These are phyloP conservation scores for Passiflora organensis DNA, from an alignment of 345 rosid species.

Conservation along the genomic window DNA sequence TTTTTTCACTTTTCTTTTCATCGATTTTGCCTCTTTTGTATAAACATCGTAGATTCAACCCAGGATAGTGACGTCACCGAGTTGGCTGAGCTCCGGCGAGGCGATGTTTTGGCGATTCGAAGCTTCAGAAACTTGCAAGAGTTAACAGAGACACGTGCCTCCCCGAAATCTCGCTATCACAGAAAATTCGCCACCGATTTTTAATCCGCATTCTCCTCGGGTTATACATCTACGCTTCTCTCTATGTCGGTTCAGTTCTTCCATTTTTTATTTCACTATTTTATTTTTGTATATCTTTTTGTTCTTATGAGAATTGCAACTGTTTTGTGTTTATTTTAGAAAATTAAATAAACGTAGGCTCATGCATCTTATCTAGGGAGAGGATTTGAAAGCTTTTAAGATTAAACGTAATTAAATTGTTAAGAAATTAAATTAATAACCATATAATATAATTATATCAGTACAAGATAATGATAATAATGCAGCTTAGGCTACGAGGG, in stretches of 20 bases:
- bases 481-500: too few relatives aligned
- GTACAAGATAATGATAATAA: too few relatives aligned
- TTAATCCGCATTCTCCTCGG: background rate
- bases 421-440: too few relatives aligned
- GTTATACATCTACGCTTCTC: too few relatives aligned
- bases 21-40: background rate
- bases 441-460: too few relatives aligned
- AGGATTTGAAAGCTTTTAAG: too few relatives aligned
- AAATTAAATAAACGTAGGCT: background rate
- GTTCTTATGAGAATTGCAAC: background rate
- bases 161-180: constrained; percentile 42
- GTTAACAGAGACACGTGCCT: constrained; percentile 25
- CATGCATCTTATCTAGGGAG: too few relatives aligned
- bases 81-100: constrained; percentile 31
- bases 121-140: constrained; percentile 70
- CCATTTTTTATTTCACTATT: background rate
- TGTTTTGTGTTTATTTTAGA: background rate
- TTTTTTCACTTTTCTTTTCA: background rate
- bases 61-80: constrained; percentile 31
- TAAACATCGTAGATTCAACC: constrained; percentile 19
- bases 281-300: too few relatives aligned
- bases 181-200: constrained; percentile 68
- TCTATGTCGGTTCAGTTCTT: background rate
- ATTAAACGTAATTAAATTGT: too few relatives aligned
- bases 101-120: constrained; percentile 49